phyloP scores from a whole-genome alignment of 176 grass and related monocot genomes.

The Hordeum marinum region DNA sequence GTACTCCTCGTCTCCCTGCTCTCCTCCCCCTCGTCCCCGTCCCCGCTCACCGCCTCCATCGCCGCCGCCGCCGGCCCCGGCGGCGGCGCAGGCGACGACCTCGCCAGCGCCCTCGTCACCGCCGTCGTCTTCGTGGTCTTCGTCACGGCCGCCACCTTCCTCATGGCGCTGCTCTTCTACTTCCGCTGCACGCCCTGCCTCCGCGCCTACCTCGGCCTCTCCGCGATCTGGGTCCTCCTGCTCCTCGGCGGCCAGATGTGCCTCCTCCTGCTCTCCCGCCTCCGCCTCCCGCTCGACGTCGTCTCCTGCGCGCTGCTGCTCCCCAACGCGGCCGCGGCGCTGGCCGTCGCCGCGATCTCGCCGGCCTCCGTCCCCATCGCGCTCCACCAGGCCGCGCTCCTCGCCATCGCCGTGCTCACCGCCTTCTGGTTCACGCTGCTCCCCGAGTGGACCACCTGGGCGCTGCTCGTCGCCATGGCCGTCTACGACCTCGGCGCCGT shows the following conservation, averaged over 20 bases:
- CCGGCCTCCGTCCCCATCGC: conserved; percentile 73
- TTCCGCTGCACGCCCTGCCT: conserved; percentile 76
- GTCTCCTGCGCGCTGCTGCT: conserved; percentile 66
- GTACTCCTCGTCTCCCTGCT: conserved; percentile 86
- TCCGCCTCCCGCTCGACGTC: conserved; percentile 68
- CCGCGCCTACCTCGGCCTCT: conserved; percentile 72
- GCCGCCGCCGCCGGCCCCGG: not conserved
- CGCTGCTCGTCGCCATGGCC: conserved; percentile 75
- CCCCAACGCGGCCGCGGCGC: conserved; percentile 64
- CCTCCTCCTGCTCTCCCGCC: conserved; percentile 54
- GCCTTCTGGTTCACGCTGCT: conserved; percentile 94
- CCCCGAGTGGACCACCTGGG: conserved; percentile 91
- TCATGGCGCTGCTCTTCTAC: conserved; percentile 92
- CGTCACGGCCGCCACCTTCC: conserved; percentile 78
- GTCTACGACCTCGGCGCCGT: conserved; percentile 91
- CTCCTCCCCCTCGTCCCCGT: conserved; percentile 36
- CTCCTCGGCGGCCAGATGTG: conserved; percentile 68
- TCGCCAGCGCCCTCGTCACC: conserved; percentile 56
- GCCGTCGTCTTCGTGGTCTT: conserved; percentile 53
- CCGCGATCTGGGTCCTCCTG: conserved; percentile 60
- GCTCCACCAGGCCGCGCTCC: conserved; percentile 73
- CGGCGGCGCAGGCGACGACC: conserved; percentile 26
- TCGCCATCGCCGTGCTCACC: conserved; percentile 70
- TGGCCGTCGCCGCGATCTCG: conserved; percentile 48
- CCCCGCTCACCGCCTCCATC: conserved; percentile 24